Base-by-base conservation (phyloP, 768 basidiomycete genomes). In the Calocera viscosa region DNA sequence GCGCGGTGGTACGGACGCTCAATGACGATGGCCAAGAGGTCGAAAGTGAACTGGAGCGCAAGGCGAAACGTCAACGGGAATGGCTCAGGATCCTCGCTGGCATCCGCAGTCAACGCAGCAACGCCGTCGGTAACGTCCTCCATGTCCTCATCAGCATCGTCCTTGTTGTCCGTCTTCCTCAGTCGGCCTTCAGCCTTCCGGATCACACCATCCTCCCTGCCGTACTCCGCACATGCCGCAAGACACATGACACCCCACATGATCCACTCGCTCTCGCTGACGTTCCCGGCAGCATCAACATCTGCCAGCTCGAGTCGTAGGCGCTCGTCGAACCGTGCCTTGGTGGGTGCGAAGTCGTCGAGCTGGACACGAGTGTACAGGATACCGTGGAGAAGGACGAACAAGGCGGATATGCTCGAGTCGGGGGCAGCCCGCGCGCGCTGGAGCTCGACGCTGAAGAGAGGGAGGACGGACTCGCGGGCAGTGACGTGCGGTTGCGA, bases 351-450 rank as follows among this genome's bases (percentile, higher is more conserved):
- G 73, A 98, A 98, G 74, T 94, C 90, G 75, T 99, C 96, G 30
- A 99, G 84, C 70, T 94, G 84, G 69, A 96, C 92, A 70, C 90
- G 88, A 16, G 96, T 98, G 78, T 97, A 97, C 1, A 99, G 82
- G 93, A 97, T 94, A 30, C 96, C 94, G 68, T 98, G 96, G 0
- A 99, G 80, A 12, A 92, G 84, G 34, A 98, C 84, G 70, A 98
- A 99, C 0, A 96, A 81, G 28, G 94, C 92, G 0, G 88, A 76
- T 14, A 76, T 76, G 16, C 71, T 70, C 1, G 78, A 75, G 70
- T 95, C 93, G 1, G 94, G 88, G 11, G 82, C 81, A 17, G 86
- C 82, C 1, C 92, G 87, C 19, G 86, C 83, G 7, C 85, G 80
- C 73, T 93, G 91, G 0, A 87, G 81, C 1, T 84, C 77, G 2